phyloP scores from a whole-genome alignment of 306 rosid genomes.

The Coriaria nepalensis region DNA sequence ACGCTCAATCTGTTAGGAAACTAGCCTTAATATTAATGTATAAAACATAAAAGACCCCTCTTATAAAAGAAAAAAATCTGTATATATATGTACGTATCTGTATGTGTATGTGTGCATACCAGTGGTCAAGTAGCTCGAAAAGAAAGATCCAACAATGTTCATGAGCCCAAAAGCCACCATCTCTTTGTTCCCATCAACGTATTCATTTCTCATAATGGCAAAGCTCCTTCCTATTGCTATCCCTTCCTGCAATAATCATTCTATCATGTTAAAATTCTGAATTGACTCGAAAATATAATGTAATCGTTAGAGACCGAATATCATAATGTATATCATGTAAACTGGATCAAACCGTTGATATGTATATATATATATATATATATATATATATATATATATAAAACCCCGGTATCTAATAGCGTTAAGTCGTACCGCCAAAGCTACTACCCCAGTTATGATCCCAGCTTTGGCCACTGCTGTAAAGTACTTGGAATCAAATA shows the following conservation, averaged over 20 bases:
- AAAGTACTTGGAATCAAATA: constrained; percentile 38
- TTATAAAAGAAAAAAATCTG: too few species aligned
- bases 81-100: too few species aligned
- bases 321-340: too few species aligned
- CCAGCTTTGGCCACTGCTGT: constrained; percentile 37
- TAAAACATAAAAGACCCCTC: too few species aligned
- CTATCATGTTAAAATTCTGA: background rate
- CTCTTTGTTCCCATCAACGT: constrained; percentile 88
- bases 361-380: too few species aligned
- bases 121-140: constrained; percentile 88
- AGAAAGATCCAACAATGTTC: constrained; percentile 69
- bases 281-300: background rate
- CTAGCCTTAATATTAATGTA: background rate
- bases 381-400: too few species aligned
- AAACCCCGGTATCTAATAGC: too few species aligned
- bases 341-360: too few species aligned
- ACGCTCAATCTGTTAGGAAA: background rate
- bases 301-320: background rate
- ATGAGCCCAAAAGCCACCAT: constrained; percentile 82
- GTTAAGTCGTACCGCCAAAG: constrained; percentile 53
- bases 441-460: constrained; percentile 39
- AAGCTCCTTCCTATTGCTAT: constrained; percentile 93
- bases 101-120: too few species aligned
- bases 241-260: constrained; percentile 51
- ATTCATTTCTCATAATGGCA: constrained; percentile 42